These are phyloP conservation scores for Podila minutissima DNA, from an alignment of 192 early-diverging fungal species.

Conservation along the genomic window DNA sequence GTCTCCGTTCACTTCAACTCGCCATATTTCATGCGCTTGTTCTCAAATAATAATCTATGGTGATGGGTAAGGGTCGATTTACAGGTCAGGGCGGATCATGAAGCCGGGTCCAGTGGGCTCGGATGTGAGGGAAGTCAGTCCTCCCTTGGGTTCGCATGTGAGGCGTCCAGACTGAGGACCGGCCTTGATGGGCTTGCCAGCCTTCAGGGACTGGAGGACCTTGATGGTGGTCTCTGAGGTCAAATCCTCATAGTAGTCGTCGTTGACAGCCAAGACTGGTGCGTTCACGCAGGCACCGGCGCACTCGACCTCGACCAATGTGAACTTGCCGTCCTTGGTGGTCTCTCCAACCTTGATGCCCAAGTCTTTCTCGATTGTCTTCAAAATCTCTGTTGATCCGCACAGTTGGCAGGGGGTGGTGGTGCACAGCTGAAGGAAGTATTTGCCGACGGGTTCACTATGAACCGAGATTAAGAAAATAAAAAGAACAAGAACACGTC, in stretches of 20 bases:
- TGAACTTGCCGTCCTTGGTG: constrained; percentile 93
- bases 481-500: not conserved
- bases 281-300: constrained; percentile 99
- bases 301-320: constrained; percentile 99
- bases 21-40: not conserved
- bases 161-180: constrained; percentile 89
- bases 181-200: constrained; percentile 78
- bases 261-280: constrained; percentile 97
- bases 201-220: constrained; percentile 87
- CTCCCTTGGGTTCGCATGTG: constrained; percentile 87
- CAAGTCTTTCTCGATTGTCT: constrained; percentile 87
- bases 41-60: not conserved
- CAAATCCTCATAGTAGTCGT: constrained; percentile 99
- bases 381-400: constrained; percentile 89
- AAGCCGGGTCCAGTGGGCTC: constrained; percentile 96
- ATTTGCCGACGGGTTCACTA: constrained; percentile 97
- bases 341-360: constrained; percentile 96
- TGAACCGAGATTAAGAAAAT: not conserved
- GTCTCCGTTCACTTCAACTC: no score
- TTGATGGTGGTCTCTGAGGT: constrained; percentile 90
- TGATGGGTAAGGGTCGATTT: constrained; percentile 19
- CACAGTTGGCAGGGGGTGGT: constrained; percentile 98
- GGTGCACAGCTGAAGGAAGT: constrained; percentile 98
- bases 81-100: constrained; percentile 81
- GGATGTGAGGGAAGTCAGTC: constrained; percentile 83